Percentiles rank a stretch among this genome's conserved stretches.
phyloP scores from a whole-genome alignment of 2,329 filamentous ascomycete genomes.

The Daldinia sp. region DNA sequence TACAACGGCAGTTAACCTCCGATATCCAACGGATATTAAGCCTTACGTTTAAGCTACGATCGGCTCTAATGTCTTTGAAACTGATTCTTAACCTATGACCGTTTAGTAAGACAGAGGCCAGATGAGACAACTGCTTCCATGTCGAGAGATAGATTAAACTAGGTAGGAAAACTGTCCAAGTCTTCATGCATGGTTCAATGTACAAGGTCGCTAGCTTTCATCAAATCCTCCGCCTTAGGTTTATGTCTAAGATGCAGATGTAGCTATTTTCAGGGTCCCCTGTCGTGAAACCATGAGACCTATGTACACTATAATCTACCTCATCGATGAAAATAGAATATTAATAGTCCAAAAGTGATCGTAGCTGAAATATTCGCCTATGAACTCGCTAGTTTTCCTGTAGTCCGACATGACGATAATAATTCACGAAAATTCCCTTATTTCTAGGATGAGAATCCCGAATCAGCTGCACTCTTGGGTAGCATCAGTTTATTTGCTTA shows the following conservation, averaged over 20 bases:
- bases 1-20: background rate
- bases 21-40: background rate
- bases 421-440: background rate
- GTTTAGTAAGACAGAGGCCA: background rate
- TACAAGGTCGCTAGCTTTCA: background rate
- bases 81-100: background rate
- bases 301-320: background rate
- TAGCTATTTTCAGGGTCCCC: constrained; percentile 15
- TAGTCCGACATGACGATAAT: background rate
- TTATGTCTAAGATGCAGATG: constrained; percentile 5
- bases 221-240: background rate
- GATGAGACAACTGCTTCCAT: background rate
- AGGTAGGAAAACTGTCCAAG: background rate
- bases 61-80: background rate
- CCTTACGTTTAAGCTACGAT: background rate
- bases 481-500: constrained; percentile 11
- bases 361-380: background rate
- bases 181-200: background rate
- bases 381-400: background rate
- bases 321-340: background rate
- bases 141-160: background rate
- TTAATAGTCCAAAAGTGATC: background rate
- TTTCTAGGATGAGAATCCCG: background rate
- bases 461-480: background rate
- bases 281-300: constrained; percentile 9